A percentile compares a stretch with the other conserved stretches of the same genome.
These are phyloP conservation scores for Chrysosphaeria jannelii DNA, from an alignment of 2,329 filamentous ascomycete genomes.

Conservation along the genomic window DNA sequence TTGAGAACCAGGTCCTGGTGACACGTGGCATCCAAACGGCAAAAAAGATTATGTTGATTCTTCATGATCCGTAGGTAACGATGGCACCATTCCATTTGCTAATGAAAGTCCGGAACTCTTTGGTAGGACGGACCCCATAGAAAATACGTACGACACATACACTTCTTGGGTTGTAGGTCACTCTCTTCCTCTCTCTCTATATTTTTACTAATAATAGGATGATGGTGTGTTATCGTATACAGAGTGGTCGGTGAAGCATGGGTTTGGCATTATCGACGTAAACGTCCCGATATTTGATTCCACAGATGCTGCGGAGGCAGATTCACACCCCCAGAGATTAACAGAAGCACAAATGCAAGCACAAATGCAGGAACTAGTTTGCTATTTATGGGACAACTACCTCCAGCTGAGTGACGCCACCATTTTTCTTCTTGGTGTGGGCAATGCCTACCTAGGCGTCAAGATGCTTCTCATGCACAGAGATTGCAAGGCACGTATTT, in stretches of 20 bases:
- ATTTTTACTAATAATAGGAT: slow-evolving; percentile 20
- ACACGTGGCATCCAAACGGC: slow-evolving; percentile 38
- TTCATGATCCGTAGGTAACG: slow-evolving; percentile 55
- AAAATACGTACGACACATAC: slow-evolving; percentile 47
- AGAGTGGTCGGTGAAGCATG: slow-evolving; percentile 48
- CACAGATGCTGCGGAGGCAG: too few species aligned
- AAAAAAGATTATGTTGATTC: slow-evolving; percentile 47
- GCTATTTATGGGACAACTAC: slow-evolving; percentile 92
- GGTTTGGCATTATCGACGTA: slow-evolving; percentile 66
- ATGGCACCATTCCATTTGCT: neutral
- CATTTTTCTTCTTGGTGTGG: slow-evolving; percentile 64
- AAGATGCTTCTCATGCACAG: slow-evolving; percentile 52
- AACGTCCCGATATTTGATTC: slow-evolving; percentile 67
- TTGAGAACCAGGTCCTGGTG: slow-evolving; percentile 62
- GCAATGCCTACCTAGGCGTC: slow-evolving; percentile 64
- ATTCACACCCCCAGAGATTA: slow-evolving; percentile 33
- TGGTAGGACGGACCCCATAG: slow-evolving; percentile 34
- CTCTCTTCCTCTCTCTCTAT: neutral
- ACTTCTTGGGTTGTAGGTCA: slow-evolving; percentile 42
- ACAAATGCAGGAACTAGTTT: slow-evolving; percentile 41
- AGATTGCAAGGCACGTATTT: slow-evolving; percentile 36
- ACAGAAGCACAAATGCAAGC: too few species aligned
- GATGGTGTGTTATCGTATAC: slow-evolving; percentile 59
- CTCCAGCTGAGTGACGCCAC: slow-evolving; percentile 45
- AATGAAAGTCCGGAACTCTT: slow-evolving; percentile 32